phyloP scores from a whole-genome alignment of 495 filamentous ascomycete genomes.

The Cercophora newfieldiana region DNA sequence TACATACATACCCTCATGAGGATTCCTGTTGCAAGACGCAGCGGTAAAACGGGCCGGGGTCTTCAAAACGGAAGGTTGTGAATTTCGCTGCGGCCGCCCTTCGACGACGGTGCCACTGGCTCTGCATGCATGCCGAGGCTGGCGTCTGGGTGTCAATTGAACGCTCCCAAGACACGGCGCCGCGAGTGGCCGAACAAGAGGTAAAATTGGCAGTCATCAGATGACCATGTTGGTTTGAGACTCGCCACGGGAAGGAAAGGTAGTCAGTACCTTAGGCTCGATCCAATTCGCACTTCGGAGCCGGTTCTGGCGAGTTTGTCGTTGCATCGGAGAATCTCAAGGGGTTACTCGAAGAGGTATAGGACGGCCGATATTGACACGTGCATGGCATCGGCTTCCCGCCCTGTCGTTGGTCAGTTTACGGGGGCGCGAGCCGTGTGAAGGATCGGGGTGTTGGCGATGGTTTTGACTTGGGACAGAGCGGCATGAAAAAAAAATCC shows the following conservation, averaged over 20 bases:
- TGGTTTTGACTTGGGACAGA: neutral
- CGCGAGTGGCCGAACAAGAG: too few species aligned
- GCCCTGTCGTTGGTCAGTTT: slow-evolving; percentile 2
- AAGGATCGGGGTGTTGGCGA: neutral
- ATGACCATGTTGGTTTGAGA: neutral
- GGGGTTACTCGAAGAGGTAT: neutral
- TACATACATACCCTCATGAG: neutral
- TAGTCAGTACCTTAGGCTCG: too few species aligned
- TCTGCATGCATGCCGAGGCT: neutral
- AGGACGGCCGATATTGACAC: neutral
- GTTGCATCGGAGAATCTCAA: neutral
- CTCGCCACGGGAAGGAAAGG: too few species aligned
- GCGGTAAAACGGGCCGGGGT: neutral
- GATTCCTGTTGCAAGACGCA: neutral
- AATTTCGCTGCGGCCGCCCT: too few species aligned
- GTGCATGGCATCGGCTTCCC: neutral
- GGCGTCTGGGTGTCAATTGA: neutral
- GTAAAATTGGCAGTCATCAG: neutral
- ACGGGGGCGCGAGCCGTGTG: neutral
- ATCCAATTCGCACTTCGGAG: too few species aligned
- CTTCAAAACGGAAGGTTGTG: neutral
- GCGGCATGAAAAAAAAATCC: neutral
- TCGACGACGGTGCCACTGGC: neutral
- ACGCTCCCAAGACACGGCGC: neutral
- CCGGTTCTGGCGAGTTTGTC: too few species aligned